Conservation (phyloP, 2,329 filamentous ascomycete genomes). For the Ceratocystis cacaofunesta region DNA sequence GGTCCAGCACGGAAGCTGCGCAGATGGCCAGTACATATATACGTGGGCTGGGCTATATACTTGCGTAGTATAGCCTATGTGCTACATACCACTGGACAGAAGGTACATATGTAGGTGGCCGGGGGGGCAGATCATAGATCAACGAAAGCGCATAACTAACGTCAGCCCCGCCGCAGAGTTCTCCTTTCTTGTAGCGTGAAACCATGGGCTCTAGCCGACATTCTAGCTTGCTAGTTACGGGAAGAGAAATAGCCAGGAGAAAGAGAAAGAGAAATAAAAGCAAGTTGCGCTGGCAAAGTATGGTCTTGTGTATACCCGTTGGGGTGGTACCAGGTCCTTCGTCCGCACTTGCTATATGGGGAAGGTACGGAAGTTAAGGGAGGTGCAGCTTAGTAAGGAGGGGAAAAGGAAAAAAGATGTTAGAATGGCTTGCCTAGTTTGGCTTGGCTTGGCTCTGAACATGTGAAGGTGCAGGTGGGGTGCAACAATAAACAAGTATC, state of each 20-base stretch:
- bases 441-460: too few relatives aligned
- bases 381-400: too few relatives aligned
- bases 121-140: background rate
- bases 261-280: too few relatives aligned
- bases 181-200: background rate
- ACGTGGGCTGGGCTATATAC: background rate
- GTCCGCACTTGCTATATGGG: too few relatives aligned
- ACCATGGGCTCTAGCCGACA: background rate
- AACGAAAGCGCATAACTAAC: background rate
- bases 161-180: background rate
- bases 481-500: too few relatives aligned
- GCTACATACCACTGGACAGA: background rate
- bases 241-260: background rate
- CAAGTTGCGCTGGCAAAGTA: too few relatives aligned
- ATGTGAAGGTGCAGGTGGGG: too few relatives aligned
- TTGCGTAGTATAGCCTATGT: background rate
- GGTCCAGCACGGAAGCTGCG: background rate
- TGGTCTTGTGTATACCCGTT: too few relatives aligned
- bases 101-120: background rate
- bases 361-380: too few relatives aligned
- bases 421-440: too few relatives aligned
- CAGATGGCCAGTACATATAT: background rate
- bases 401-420: too few relatives aligned
- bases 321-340: too few relatives aligned
- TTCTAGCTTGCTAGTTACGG: background rate